Evolutionary conservation across 768 basidiomycete genomes (phyloP).

Genomic region (Dioszegia crocea): DNA sequence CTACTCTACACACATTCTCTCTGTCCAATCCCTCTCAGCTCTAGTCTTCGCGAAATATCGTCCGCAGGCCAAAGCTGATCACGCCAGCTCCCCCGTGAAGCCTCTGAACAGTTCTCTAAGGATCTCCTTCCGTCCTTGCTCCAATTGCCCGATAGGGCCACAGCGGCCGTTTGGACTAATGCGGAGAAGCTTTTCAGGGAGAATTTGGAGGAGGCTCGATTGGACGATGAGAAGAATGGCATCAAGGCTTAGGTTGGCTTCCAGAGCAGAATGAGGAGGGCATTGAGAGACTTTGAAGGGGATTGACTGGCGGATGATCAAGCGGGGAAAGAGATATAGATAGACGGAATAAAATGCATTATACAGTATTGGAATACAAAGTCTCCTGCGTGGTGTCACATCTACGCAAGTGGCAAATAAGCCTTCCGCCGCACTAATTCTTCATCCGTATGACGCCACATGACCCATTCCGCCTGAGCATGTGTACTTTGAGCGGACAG

Average conservation of each 20-base stretch:
- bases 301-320: not conserved
- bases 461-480: slow-evolving; percentile 24
- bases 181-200: slow-evolving; percentile 77
- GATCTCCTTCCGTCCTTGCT: slow-evolving; percentile 82
- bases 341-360: not conserved
- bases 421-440: slow-evolving; percentile 29
- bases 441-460: slow-evolving; percentile 33
- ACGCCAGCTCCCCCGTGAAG: slow-evolving; percentile 73
- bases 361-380: not conserved
- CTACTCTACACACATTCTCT: too few species aligned
- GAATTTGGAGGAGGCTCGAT: slow-evolving; percentile 59
- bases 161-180: slow-evolving; percentile 76
- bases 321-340: too few species aligned
- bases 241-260: slow-evolving; percentile 20
- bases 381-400: too few species aligned
- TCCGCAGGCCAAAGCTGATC: not conserved
- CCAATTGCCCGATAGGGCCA: slow-evolving; percentile 64
- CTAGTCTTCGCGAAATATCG: not conserved
- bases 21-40: too few species aligned
- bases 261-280: not conserved
- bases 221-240: slow-evolving; percentile 42
- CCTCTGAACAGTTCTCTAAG: slow-evolving; percentile 89
- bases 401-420: slow-evolving; percentile 30
- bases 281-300: not conserved
- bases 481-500: too few species aligned